Evolutionary conservation across 805 yeast species (phyloP), one percentile per base, ranked within the genome.

Genomic region (Ogataea ganodermae): DNA sequence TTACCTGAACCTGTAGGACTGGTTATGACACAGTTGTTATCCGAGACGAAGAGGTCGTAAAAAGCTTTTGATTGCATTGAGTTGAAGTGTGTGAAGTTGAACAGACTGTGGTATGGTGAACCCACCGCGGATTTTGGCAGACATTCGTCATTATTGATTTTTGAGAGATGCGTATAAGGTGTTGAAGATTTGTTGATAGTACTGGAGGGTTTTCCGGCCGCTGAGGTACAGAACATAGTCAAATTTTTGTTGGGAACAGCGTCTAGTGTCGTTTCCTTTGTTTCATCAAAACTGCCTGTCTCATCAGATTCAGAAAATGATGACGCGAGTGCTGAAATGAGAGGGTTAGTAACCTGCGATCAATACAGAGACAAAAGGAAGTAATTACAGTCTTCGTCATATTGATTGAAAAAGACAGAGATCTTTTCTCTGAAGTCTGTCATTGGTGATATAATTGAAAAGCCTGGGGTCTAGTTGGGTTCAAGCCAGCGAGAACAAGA

Each of bases 1-100:
- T 80, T 80, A 0, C 85, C 84, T 0, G 84, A 78, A 0, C 84
- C 84, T 0, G 84, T 78, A 1, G 85, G 84, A 4, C 84, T 67
- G 33, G 80, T 70, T 8, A 79, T 63, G 3, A 79, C 75, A 52
- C 75, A 72, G 49, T 77, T 79, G 24, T 61, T 53, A 14, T 61
- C 56, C 2, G 57, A 42, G 4, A 65, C 52, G 53, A 70, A 79
- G 4, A 79, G 47, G 1, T 45, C 23, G 2, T 61, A 46, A 49
- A 75, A 79, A 6, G 77, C 71, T 39, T 61, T 64, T 1, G 79
- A 67, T 58, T 80, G 84, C 82, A 80, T 78, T 46, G 53, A 65
- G 50, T 80, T 80, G 58, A 79, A 75, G 8, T 54, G 36, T 2
- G 46, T 20, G 52, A 73, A 74, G 1, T 51, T 48, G 55, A 74